Evolutionary conservation across 345 rosid species (phyloP), one percentile per base, ranked within the genome.

Genomic region (Dipteronia dyeriana): DNA sequence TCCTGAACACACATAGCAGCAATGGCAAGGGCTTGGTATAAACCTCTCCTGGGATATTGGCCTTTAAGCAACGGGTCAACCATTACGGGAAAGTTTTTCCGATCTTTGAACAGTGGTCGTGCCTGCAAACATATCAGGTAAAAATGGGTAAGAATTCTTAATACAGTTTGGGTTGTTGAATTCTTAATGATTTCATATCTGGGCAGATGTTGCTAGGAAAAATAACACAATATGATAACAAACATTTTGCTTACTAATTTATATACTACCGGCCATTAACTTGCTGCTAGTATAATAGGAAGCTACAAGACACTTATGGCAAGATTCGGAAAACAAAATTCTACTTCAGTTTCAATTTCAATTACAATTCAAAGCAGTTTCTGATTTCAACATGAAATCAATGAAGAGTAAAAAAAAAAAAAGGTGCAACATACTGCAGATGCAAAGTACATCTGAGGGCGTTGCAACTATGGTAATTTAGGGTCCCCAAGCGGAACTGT

Each of bases 1-100:
- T 95, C 98, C 75, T 95, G 98, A 31, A 95, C 93, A 9, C 98
- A 95, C 97, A 95, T 93, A 45, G 98, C 97, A 57, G 98, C 89
- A 5, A 95, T 89, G 19, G 97, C 98, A 49, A 95, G 89, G 3
- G 94, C 95, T 86, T 95, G 98, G 87, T 89, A 93, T 72, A 95
- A 73, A 59, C 98, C 95, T 83, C 91, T 88, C 5, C 83, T 67
- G 0, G 97, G 97, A 81, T 91, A 93, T 73, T 81, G 90, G 71
- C 92, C 97, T 38, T 87, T 87, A 22, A 95, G 97, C 75, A 60
- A 77, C 0, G 98, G 98, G 66, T 95, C 97, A 62, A 88, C 94
- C 94, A 95, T 93, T 61, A 41, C 70, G 0, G 90, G 71, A 65
- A 95, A 95, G 78, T 89, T 91, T 71, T 79, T 93, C 76, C 93